Percentiles rank a stretch among this genome's conserved stretches.
phyloP scores from a whole-genome alignment of 106 monocot genomes.

The Dioscorea alata region DNA sequence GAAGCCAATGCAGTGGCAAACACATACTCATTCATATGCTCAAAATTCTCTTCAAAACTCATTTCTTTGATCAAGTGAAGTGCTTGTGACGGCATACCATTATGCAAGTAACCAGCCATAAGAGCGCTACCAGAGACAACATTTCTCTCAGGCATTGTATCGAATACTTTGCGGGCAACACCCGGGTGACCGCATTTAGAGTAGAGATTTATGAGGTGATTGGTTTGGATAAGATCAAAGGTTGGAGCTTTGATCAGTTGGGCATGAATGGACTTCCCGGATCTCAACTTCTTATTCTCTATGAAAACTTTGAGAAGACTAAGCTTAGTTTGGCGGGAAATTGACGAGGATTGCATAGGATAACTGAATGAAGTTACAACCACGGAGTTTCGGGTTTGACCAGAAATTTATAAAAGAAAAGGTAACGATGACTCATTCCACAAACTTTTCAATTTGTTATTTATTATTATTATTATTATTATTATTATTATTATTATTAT shows the following conservation, averaged over 20 bases:
- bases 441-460: no score
- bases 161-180: constrained; percentile 35
- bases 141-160: constrained; percentile 41
- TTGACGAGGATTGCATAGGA: not conserved
- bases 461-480: no score
- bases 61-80: constrained; percentile 30
- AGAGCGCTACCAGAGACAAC: constrained; percentile 37
- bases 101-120: constrained; percentile 57
- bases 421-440: no score
- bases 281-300: constrained; percentile 19
- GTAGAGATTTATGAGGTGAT: constrained; percentile 49
- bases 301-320: constrained; percentile 10
- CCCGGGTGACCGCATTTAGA: constrained; percentile 23
- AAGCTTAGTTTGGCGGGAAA: not conserved
- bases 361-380: no score
- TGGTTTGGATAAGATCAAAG: constrained; percentile 30
- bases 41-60: not conserved
- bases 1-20: constrained; percentile 40
- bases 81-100: constrained; percentile 19
- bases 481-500: no score
- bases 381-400: no score
- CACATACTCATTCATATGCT: constrained; percentile 46
- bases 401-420: no score
- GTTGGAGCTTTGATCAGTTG: constrained; percentile 19
- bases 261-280: constrained; percentile 40